Conservation (phyloP, 371 early-diverging fungal species). For the Rhizopus stolonifer region DNA sequence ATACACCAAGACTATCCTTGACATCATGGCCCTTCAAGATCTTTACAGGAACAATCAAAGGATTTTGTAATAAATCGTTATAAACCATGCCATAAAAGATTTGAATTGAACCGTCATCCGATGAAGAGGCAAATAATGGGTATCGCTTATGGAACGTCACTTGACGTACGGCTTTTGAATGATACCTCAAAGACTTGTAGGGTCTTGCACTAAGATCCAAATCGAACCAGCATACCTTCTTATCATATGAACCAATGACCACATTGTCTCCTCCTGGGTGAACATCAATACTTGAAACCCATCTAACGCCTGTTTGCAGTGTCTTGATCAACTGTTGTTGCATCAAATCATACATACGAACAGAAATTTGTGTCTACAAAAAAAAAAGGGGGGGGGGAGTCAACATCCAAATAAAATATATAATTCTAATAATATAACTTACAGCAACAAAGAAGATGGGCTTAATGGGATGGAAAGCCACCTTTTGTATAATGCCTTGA, state of each 20-base stretch:
- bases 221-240: conserved; percentile 95
- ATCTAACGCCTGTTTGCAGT: conserved; percentile 81
- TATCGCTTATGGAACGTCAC: conserved; percentile 85
- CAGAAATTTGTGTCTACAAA: conserved; percentile 82
- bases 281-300: conserved; percentile 93
- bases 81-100: conserved; percentile 98
- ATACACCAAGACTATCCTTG: conserved; percentile 72
- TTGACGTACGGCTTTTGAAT: conserved; percentile 85
- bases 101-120: conserved; percentile 93
- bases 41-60: conserved; percentile 97
- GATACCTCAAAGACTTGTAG: conserved; percentile 90
- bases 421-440: conserved; percentile 26
- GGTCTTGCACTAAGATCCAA: conserved; percentile 89
- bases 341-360: conserved; percentile 90
- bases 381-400: neutral
- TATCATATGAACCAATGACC: conserved; percentile 93
- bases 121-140: conserved; percentile 92
- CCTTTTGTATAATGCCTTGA: conserved; percentile 85
- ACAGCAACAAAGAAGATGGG: conserved; percentile 92
- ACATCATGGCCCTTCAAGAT: conserved; percentile 80
- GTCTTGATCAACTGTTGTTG: conserved; percentile 83
- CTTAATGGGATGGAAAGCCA: conserved; percentile 91
- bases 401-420: neutral
- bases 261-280: conserved; percentile 94
- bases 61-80: conserved; percentile 90